Evolutionary conservation across 371 early-diverging fungal species (phyloP).

Genomic region (Saksenaea oblongispora): DNA sequence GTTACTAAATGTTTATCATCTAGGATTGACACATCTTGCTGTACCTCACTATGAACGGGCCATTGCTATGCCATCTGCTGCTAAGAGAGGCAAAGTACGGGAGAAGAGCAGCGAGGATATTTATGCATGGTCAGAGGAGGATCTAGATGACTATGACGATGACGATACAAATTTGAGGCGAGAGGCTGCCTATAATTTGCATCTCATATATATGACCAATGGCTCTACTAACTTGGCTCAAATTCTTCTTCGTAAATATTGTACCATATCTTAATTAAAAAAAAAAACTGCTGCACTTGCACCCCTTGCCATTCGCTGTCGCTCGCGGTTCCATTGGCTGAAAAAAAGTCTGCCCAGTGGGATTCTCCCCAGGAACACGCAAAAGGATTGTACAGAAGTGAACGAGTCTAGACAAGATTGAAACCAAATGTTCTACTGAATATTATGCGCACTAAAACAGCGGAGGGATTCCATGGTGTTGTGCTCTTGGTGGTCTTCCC

Average conservation of each 20-base stretch:
- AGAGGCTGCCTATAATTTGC: conserved; percentile 84
- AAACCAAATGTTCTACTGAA: too few species aligned
- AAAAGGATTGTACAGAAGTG: too few species aligned
- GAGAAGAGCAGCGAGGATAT: conserved; percentile 25
- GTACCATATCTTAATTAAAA: conserved; percentile 41
- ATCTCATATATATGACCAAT: conserved; percentile 66
- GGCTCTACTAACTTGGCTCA: conserved; percentile 77
- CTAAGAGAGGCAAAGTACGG: conserved; percentile 19
- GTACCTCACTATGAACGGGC: conserved; percentile 79
- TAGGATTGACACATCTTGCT: conserved; percentile 78
- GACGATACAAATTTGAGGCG: conserved; percentile 52
- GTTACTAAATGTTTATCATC: background rate
- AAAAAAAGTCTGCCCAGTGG: too few species aligned
- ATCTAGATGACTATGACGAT: conserved; percentile 23
- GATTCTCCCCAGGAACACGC: too few species aligned
- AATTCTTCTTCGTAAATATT: conserved; percentile 61
- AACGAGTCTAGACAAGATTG: too few species aligned
- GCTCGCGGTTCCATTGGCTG: too few species aligned
- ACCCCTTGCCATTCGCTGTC: too few species aligned
- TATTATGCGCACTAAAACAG: too few species aligned
- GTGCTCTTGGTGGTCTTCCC: too few species aligned
- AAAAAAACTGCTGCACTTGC: too few species aligned
- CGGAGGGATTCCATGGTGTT: too few species aligned
- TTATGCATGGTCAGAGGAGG: conserved; percentile 23
- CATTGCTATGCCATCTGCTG: conserved; percentile 54